Conservation (phyloP, 345 rosid species). For the Pelargonium nanum region DNA sequence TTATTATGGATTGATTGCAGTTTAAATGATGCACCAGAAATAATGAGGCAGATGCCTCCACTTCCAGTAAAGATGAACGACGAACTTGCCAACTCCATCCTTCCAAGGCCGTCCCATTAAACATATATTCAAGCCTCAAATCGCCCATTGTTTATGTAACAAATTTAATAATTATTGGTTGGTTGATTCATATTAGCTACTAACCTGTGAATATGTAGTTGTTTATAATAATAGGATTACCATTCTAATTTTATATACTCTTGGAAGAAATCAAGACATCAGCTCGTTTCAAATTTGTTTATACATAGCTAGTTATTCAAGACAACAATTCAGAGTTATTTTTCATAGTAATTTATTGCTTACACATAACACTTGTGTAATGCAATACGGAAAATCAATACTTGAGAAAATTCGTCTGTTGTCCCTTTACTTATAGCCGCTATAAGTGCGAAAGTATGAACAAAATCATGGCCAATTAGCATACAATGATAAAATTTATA, state of each 20-base stretch:
- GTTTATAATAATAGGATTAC: background rate
- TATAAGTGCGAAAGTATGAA: background rate
- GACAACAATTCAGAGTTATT: no score
- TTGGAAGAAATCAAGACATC: background rate
- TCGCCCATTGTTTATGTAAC: background rate
- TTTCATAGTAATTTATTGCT: no score
- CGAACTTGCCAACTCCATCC: conserved; percentile 56
- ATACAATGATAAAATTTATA: background rate
- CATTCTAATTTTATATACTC: background rate
- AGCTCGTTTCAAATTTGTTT: background rate
- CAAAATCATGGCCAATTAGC: background rate
- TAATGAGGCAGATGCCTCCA: conserved; percentile 84
- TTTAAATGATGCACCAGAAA: conserved; percentile 70
- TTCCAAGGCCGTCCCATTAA: conserved; percentile 29
- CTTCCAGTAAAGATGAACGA: conserved; percentile 73
- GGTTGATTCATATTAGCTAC: no score
- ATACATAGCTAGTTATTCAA: no score
- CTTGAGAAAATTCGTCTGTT: background rate
- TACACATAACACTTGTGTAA: no score
- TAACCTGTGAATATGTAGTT: background rate
- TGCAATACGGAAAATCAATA: background rate
- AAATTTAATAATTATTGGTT: background rate
- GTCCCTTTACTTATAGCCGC: background rate
- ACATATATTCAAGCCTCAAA: no score
- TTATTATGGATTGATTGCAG: conserved; percentile 32